Evolutionary conservation across 805 yeast species (phyloP), one percentile per base, ranked within the genome.

Genomic region (Ogataea chonburiensis): DNA sequence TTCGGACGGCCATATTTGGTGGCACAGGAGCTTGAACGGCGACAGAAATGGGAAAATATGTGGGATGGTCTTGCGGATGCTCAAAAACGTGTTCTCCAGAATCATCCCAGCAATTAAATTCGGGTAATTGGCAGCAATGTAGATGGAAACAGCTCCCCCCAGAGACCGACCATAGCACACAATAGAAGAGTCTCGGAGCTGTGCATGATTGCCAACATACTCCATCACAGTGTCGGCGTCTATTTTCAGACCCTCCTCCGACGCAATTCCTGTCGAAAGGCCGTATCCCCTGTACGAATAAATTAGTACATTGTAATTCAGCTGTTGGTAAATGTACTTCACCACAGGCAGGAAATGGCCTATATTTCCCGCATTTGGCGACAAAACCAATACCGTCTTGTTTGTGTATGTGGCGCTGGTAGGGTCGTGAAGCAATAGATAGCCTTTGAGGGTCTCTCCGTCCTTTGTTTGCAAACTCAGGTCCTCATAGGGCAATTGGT

Each of bases 291-390:
- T 67, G 60, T 91, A 91, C 1, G 95, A 86, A 49, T 86, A 83
- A 5, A 86, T 77, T 31, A 91, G 73, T 3, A 88, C 95, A 58
- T 89, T 87, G 61, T 79, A 77, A 10, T 77, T 75, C 59, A 81
- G 71, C 24, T 68, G 62, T 31, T 68, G 62, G 60, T 76, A 85
- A 44, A 89, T 78, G 7, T 81, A 58, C 31, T 79, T 69, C 3
- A 85, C 95, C 7, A 87, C 75, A 2, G 96, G 96, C 31, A 91
- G 64, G 18, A 84, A 80, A 55, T 86, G 87, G 12, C 98, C 98
- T 46, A 91, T 91, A 58, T 93, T 91, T 5, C 98, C 98, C 2
- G 97, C 97, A 61, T 91, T 91, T 4, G 98, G 98, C 31, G 88
- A 79, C 34, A 89, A 68, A 14, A 93, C 71, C 17, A 93, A 52